Percentiles rank a stretch among this genome's conserved stretches.
Conservation (phyloP, 768 basidiomycete species). For the Serendipita vermifera region DNA sequence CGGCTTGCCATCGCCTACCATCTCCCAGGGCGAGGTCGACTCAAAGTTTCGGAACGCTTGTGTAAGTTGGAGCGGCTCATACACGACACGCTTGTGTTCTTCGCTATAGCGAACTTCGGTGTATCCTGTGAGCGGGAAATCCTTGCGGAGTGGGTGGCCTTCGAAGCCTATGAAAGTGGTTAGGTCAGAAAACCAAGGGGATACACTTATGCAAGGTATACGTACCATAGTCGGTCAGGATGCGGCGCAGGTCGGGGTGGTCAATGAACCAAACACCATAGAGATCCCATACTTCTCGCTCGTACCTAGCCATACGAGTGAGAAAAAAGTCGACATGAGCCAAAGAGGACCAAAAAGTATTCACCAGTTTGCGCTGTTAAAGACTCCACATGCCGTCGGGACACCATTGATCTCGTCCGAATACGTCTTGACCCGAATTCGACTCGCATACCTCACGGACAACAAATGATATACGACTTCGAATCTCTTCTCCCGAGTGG, state of each 20-base stretch:
- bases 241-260: constrained; percentile 96
- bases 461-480: constrained; percentile 95
- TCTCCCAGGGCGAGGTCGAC: constrained; percentile 89
- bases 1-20: constrained; percentile 57
- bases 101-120: constrained; percentile 97
- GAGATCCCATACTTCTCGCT: constrained; percentile 96
- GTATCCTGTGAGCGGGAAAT: constrained; percentile 99
- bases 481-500: constrained; percentile 83
- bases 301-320: constrained; percentile 48
- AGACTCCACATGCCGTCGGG: constrained; percentile 66
- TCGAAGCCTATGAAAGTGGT: constrained; percentile 55
- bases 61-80: constrained; percentile 93
- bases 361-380: constrained; percentile 89
- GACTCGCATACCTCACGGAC: constrained; percentile 59
- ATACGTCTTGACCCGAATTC: constrained; percentile 95
- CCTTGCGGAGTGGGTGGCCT: constrained; percentile 93
- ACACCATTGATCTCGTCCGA: constrained; percentile 86
- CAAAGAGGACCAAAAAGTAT: constrained; percentile 16
- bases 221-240: constrained; percentile 92
- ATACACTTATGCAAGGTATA: constrained; percentile 10
- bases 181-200: constrained; percentile 2
- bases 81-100: constrained; percentile 91
- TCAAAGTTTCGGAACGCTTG: constrained; percentile 99
- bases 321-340: constrained; percentile 8
- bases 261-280: constrained; percentile 92